A percentile compares a stretch with the other conserved stretches of the same genome.
These are phyloP conservation scores for Picochlorum sp. DNA, from an alignment of 139 green algal species.

Conservation along the genomic window DNA sequence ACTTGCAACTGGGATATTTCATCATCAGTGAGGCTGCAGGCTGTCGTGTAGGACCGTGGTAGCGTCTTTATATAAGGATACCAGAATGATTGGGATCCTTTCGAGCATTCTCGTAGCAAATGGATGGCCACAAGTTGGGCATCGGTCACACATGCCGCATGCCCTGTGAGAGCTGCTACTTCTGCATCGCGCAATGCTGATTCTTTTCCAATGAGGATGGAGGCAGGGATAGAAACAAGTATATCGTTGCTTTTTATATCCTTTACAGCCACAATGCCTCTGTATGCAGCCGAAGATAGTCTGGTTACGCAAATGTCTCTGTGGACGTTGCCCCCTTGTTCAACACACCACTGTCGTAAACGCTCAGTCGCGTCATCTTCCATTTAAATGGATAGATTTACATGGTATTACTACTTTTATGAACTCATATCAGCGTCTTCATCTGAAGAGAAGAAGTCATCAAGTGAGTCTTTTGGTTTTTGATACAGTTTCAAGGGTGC, in stretches of 20 bases:
- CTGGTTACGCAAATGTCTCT: constrained; percentile 11
- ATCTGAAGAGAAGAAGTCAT: not conserved
- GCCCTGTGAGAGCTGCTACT: not conserved
- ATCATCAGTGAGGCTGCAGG: constrained; percentile 25
- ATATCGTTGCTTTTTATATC: constrained; percentile 27
- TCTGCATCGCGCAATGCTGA: constrained; percentile 19
- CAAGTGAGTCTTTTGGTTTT: not conserved
- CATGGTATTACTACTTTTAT: not conserved
- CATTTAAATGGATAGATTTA: too few relatives aligned
- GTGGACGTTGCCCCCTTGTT: constrained; percentile 10
- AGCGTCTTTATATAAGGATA: constrained; percentile 57
- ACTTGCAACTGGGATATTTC: constrained; percentile 41
- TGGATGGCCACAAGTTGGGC: constrained; percentile 53
- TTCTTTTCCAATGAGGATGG: constrained; percentile 37
- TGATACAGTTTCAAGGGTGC: not conserved
- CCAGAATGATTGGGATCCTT: constrained; percentile 45
- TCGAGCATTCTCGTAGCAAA: constrained; percentile 57
- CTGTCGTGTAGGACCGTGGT: constrained; percentile 45
- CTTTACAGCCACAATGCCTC: constrained; percentile 44
- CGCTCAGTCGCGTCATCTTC: not conserved
- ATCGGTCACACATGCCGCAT: not conserved
- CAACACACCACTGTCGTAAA: constrained; percentile 34
- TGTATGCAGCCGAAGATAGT: constrained; percentile 39
- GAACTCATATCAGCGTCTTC: not conserved
- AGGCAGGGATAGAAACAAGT: constrained; percentile 38